phyloP scores from a whole-genome alignment of 495 filamentous ascomycete species.

The Podospora didyma region DNA sequence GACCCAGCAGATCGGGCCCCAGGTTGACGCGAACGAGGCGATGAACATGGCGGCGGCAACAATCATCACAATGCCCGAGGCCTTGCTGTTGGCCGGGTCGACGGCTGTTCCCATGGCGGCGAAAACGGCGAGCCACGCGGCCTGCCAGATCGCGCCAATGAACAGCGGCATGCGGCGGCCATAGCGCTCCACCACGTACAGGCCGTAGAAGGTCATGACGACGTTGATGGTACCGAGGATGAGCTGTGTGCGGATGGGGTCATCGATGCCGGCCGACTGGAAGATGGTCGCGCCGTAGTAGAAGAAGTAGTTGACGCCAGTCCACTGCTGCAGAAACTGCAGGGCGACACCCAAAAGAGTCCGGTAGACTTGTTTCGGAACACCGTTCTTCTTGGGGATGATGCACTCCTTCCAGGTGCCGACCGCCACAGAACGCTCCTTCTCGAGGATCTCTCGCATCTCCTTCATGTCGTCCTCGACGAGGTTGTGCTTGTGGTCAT shows the following conservation, averaged over 20 bases:
- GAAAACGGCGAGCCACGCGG: conserved; percentile 66
- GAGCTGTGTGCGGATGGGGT: conserved; percentile 63
- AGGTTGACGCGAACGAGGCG: conserved; percentile 57
- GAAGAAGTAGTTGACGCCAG: conserved; percentile 57
- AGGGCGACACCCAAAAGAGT: conserved; percentile 62
- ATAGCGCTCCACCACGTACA: conserved; percentile 63
- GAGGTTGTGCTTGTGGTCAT: conserved; percentile 49
- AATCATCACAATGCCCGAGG: conserved; percentile 64
- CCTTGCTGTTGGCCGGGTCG: conserved; percentile 43
- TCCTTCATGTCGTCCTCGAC: conserved; percentile 62
- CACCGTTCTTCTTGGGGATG: conserved; percentile 37
- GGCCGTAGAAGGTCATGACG: conserved; percentile 59
- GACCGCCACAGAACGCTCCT: conserved; percentile 47
- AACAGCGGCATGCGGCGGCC: conserved; percentile 65
- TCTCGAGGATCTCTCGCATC: conserved; percentile 61
- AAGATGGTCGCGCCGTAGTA: conserved; percentile 58
- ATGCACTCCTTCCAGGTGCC: conserved; percentile 55
- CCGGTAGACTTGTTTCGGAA: conserved; percentile 64
- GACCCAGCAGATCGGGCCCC: conserved; percentile 79
- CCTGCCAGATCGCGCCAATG: conserved; percentile 61
- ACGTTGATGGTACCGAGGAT: conserved; percentile 72
- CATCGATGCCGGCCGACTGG: conserved; percentile 55
- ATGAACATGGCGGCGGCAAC: conserved; percentile 73
- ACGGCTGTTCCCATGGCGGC: conserved; percentile 53
- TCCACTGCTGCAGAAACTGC: conserved; percentile 66